Base-by-base conservation (phyloP, 1,284 basidiomycete genomes). In the Prillingera fragicola region DNA sequence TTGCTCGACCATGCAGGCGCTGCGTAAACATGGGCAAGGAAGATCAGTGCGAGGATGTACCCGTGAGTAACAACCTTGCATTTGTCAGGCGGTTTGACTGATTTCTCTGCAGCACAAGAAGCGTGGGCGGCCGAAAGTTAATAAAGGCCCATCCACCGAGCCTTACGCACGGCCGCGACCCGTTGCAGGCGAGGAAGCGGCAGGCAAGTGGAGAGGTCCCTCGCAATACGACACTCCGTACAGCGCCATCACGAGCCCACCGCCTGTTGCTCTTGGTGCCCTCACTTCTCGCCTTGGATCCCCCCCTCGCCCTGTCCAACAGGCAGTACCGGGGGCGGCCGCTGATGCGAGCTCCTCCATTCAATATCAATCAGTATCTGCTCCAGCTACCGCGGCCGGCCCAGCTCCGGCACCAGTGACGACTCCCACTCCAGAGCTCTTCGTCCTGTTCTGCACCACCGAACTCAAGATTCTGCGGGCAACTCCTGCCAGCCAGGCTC, bases 1-100 rank as follows among this genome's bases (percentile, higher is more conserved):
- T 63, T 1, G 54, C 52, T 1, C 44, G 69, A 21, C 69, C 69
- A 1, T 71, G 69, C 43, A 65, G 64, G 49, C 50, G 67, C n/a
- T 71, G 69, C 45, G 56, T 62, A 4, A 65, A 59, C 25, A 57
- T 68, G 57, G 57, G 60, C 38, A 66, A 67, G 47, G 57, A 61
- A 39, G 62, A 65, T 34, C 50, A 56, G 27, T 71, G 69, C 37
- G 61, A 64, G 41, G 69, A 71, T 51, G 62, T 69, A 4, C 64
- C 67, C 3, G 69, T 71, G 39, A 58, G 69, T 63, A 3, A 14
- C 35, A 8, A 10, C n/a, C n/a, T 21, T 23, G 13, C 24, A n/a
- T 25, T 18, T 37, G 22, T 24, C 14, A 19, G 8, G n/a, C 12
- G 17, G 13, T 7, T 24, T 7, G 5, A 15, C 17, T 34, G 29